Percentiles rank a stretch among this genome's conserved stretches.
Evolutionary conservation across 208 protist species (phyloP).

Genomic region (Wallacemonas sp.): DNA sequence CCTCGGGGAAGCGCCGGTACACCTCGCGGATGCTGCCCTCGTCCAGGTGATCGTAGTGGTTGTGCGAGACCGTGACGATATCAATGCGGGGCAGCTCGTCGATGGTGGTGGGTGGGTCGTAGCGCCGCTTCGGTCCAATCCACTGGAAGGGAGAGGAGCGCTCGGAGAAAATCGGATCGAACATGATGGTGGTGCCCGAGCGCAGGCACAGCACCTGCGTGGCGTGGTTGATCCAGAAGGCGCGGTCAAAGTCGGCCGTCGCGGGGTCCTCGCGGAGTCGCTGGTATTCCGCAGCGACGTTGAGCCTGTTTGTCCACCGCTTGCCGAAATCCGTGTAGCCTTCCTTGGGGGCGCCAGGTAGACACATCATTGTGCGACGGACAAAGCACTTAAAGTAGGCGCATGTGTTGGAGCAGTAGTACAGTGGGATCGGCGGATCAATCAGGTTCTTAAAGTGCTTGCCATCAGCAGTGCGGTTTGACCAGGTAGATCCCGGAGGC

Average conservation of each 20-base stretch:
- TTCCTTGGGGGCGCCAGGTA: slow-evolving; percentile 23
- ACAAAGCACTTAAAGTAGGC: slow-evolving; percentile 1
- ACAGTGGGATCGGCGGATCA: neutral
- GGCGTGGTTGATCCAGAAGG: slow-evolving; percentile 85
- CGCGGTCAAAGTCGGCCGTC: slow-evolving; percentile 25
- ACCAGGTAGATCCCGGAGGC: slow-evolving; percentile 42
- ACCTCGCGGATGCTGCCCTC: slow-evolving; percentile 39
- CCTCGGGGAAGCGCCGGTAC: slow-evolving; percentile 35
- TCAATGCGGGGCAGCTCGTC: slow-evolving; percentile 68
- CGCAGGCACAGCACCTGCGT: slow-evolving; percentile 69
- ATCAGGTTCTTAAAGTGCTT: slow-evolving; percentile 66
- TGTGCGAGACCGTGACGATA: slow-evolving; percentile 81
- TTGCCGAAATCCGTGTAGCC: slow-evolving; percentile 50
- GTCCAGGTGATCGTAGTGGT: slow-evolving; percentile 92
- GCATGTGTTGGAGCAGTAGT: neutral
- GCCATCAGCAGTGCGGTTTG: slow-evolving; percentile 43
- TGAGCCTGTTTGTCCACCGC: slow-evolving; percentile 32
- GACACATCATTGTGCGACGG: neutral
- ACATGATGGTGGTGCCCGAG: slow-evolving; percentile 66
- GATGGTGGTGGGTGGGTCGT: slow-evolving; percentile 33
- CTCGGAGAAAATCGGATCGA: slow-evolving; percentile 80
- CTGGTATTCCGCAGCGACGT: slow-evolving; percentile 32
- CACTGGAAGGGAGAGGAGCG: slow-evolving; percentile 61
- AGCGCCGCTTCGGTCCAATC: slow-evolving; percentile 40
- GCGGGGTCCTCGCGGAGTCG: slow-evolving; percentile 14